Evolutionary conservation across 441 rosid genomes (phyloP), one percentile per base, ranked within the genome.

Genomic region (Pelargonium citronellum): DNA sequence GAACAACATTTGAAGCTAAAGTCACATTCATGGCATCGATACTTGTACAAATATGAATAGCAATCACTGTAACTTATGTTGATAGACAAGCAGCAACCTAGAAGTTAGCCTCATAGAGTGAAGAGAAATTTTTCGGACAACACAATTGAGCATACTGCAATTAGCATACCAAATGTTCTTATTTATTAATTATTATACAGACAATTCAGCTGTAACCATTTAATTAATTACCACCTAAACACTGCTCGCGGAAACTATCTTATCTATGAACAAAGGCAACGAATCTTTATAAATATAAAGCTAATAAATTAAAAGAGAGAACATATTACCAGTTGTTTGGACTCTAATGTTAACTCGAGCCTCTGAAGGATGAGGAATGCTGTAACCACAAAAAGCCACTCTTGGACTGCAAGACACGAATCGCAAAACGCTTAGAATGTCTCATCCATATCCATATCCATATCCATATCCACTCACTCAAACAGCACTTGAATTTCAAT

Each of bases 321-420:
- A 61, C 12, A 43, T 22, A 19, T 37, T 80, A 90, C 99, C 99
- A 78, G 98, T 89, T 7, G 99, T 92, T 77, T 95, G 98, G 53
- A 95, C 95, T 65, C 87, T 85, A 68, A 92, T 77, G 70, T 84
- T 88, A 73, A 92, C 98, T 30, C 79, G 78, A 57, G 93, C 96
- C 62, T 88, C 87, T 39, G 97, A 92, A 71, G 98, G 98, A 85
- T 90, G 97, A 71, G 95, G 98, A 69, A 95, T 92, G 80, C 90
- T 92, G 85, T 95, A 89, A 20, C 88, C 96, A 69, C 80, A 85
- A 66, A 82, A 74, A 6, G 88, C 75, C 17, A 57, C 62, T 57
- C 62, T 57, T 6, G 62, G 27, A 76, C 97, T 95, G 91, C 84
- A 83, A 69, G 78, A 72, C 65, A 37, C 69, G 22, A 64, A 15